Conservation (phyloP, 2,329 filamentous ascomycete genomes). For the Teratosphaeria destructans region DNA sequence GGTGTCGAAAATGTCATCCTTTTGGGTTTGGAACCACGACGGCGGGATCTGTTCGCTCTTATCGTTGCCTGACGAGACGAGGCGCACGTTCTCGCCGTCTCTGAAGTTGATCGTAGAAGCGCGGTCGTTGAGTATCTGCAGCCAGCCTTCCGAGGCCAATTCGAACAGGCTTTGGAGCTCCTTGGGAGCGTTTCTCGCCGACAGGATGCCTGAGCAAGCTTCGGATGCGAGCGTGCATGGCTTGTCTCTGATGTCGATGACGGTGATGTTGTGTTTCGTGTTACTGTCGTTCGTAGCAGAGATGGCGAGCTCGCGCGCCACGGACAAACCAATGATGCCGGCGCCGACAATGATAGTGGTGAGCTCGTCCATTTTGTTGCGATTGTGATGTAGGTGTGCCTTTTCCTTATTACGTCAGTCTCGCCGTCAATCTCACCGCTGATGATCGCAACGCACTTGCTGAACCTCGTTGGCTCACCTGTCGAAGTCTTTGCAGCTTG, state of each 20-base stretch:
- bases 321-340: slow-evolving; percentile 15
- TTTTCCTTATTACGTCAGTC: neutral
- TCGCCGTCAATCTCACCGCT: neutral
- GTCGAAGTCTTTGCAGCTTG: neutral
- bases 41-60: slow-evolving; percentile 1
- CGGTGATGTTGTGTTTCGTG: slow-evolving; percentile 9
- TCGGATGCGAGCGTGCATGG: slow-evolving; percentile 10
- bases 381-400: neutral
- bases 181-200: slow-evolving; percentile 3
- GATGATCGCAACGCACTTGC: neutral
- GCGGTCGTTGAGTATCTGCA: slow-evolving; percentile 1
- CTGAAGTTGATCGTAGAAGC: neutral
- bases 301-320: slow-evolving; percentile 15
- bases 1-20: neutral
- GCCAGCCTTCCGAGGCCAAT: slow-evolving; percentile 7
- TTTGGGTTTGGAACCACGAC: slow-evolving; percentile 4
- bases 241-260: slow-evolving; percentile 13
- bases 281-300: slow-evolving; percentile 1
- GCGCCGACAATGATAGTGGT: slow-evolving; percentile 15
- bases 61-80: neutral
- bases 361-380: neutral
- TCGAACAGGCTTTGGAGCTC: slow-evolving; percentile 2
- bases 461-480: neutral
- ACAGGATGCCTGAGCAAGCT: slow-evolving; percentile 12
- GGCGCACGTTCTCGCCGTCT: neutral